Evolutionary conservation across 2,329 filamentous ascomycete genomes (phyloP), one percentile per base, ranked within the genome.

Genomic region (Elsinoe arachidis): DNA sequence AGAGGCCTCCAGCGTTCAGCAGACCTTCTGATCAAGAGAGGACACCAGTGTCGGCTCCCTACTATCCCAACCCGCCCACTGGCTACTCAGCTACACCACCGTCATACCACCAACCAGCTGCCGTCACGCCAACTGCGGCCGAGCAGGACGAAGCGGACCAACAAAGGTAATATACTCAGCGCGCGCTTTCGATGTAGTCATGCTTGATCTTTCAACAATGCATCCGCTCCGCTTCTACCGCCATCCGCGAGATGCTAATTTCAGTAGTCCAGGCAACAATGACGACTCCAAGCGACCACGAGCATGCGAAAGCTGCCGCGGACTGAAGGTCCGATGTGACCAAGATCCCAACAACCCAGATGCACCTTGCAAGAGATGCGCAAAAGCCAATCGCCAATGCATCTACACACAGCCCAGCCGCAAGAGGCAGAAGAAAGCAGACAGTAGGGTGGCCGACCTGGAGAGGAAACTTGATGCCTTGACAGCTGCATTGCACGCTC

Each of bases 401-500:
- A 74, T 91, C 39, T 85, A 91, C 61, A 95, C 89, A 1, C 82
- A 84, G 61, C 88, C 82, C 0, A 83, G 78, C 12, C 73, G 89
- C 39, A 95, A 95, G 73, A 80, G 90, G 44, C 88, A 92, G 75
- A 95, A 92, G 77, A 95, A 95, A 77, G 90, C 88, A 56, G 91
- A 95, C 69, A 92, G 84, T 63, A 80, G 90, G 54, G 90, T 96
- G 11, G 87, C 90, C 7, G 90, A 96, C 75, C 78, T 96, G 54
- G 90, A 96, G 76, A 90, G 86, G 77, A 95, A 95, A 75, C 92
- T 96, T 62, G 90, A 96, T 74, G 88, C 87, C 7, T 70, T 96
- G 68, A 95, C 88, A 6, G 88, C 89, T 5, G 90, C 84, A 35
- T 69, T 96, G 62, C 85, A 89, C 46, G 83, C 87, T 30, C 73